A percentile compares a stretch with the other conserved stretches of the same genome.
Evolutionary conservation across 2,329 filamentous ascomycete species (phyloP).

Genomic region (Fonsecaea pedrosoi): DNA sequence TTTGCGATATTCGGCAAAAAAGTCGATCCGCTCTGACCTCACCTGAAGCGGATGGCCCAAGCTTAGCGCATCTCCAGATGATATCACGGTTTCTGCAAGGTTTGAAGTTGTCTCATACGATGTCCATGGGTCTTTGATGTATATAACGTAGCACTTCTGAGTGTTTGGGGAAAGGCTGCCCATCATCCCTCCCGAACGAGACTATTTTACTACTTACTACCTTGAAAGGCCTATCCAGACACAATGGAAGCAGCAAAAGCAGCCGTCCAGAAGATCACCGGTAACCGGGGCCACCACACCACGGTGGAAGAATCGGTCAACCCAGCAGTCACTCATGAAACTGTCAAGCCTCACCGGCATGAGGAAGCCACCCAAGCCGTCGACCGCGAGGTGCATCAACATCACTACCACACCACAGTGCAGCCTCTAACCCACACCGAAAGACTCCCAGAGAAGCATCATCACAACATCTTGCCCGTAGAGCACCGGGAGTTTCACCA

Average conservation of each 20-base stretch:
- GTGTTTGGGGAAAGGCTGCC: too few relatives aligned
- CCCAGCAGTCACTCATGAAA: constrained; percentile 66
- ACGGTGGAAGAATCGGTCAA: constrained; percentile 71
- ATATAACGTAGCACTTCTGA: background rate
- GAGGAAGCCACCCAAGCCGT: constrained; percentile 68
- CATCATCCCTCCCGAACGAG: background rate
- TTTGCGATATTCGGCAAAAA: background rate
- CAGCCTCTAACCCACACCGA: constrained; percentile 67
- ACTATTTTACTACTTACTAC: background rate
- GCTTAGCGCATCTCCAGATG: constrained; percentile 15
- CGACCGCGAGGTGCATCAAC: constrained; percentile 73
- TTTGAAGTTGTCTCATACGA: constrained; percentile 11
- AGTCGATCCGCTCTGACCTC: constrained; percentile 13
- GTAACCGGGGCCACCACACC: constrained; percentile 69
- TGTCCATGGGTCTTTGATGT: background rate
- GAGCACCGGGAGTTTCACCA: constrained; percentile 69
- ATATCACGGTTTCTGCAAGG: constrained; percentile 12
- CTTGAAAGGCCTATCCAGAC: constrained; percentile 26
- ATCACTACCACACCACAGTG: constrained; percentile 73
- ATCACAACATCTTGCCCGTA: constrained; percentile 63
- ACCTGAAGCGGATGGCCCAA: background rate
- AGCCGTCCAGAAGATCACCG: constrained; percentile 67
- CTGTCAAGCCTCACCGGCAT: constrained; percentile 65
- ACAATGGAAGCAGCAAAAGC: constrained; percentile 71
- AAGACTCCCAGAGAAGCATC: constrained; percentile 67